Percentiles rank a stretch among this genome's conserved stretches.
These are phyloP conservation scores for Starmerella riodocensis DNA, from an alignment of 805 yeast genomes.

Conservation along the genomic window DNA sequence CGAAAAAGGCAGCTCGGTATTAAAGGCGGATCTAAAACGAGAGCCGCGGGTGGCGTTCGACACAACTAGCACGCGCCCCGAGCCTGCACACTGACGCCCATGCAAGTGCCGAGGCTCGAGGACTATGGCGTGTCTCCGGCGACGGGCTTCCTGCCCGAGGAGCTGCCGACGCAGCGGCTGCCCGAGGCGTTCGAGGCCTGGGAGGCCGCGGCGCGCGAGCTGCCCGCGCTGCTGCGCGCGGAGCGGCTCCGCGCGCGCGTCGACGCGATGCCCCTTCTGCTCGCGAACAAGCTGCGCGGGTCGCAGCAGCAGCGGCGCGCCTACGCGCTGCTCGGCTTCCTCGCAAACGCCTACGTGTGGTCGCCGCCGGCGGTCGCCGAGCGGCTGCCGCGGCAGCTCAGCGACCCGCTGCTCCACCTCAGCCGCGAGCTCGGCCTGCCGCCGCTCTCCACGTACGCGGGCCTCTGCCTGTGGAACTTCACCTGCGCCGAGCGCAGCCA, in stretches of 20 bases:
- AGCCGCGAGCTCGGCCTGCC: slow-evolving; percentile 57
- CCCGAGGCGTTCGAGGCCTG: slow-evolving; percentile 62
- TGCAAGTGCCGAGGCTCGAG: slow-evolving; percentile 27
- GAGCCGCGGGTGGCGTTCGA: too few species aligned
- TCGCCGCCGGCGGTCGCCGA: slow-evolving; percentile 44
- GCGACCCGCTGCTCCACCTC: slow-evolving; percentile 54
- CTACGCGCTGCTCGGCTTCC: slow-evolving; percentile 60
- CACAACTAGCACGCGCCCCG: too few species aligned
- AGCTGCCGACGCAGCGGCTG: slow-evolving; percentile 46
- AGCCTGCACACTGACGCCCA: too few species aligned
- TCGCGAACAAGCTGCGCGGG: slow-evolving; percentile 34
- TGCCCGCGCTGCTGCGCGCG: slow-evolving; percentile 65
- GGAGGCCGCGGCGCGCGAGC: slow-evolving; percentile 53
- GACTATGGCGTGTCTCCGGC: slow-evolving; percentile 58
- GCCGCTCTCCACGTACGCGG: slow-evolving; percentile 79
- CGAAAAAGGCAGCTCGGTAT: too few species aligned
- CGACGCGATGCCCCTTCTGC: slow-evolving; percentile 49
- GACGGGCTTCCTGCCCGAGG: slow-evolving; percentile 70
- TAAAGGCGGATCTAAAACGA: too few species aligned
- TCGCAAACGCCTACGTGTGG: slow-evolving; percentile 88
- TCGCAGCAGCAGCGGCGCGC: slow-evolving; percentile 59
- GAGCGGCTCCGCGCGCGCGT: slow-evolving; percentile 47
- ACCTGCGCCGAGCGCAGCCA: slow-evolving; percentile 38
- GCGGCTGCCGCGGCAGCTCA: slow-evolving; percentile 50
- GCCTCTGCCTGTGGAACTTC: slow-evolving; percentile 79